Evolutionary conservation across 768 basidiomycete species (phyloP).

Genomic region (Suillus bovinus): DNA sequence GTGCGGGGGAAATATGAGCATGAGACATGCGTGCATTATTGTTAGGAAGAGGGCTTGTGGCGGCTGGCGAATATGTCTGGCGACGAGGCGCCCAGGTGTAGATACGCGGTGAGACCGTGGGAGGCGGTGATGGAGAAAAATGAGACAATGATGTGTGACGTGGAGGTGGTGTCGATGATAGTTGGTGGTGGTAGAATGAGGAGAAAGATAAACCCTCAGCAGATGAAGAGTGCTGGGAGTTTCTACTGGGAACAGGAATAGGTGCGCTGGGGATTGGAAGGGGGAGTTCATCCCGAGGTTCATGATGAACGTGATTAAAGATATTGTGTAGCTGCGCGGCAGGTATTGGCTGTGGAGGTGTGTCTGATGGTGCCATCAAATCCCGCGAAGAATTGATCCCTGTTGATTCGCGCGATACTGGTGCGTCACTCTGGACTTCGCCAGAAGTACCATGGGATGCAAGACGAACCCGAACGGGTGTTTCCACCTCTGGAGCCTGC

Average conservation of each 20-base stretch:
- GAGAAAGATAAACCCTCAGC: slow-evolving; percentile 21
- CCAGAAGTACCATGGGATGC: slow-evolving; percentile 16
- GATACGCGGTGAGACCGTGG: slow-evolving; percentile 55
- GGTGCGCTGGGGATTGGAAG: slow-evolving; percentile 27
- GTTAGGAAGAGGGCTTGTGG: slow-evolving; percentile 54
- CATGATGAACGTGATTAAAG: slow-evolving; percentile 8
- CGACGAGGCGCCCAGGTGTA: slow-evolving; percentile 51
- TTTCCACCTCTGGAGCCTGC: slow-evolving; percentile 23
- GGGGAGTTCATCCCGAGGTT: slow-evolving; percentile 13
- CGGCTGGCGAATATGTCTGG: slow-evolving; percentile 37
- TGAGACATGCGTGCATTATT: slow-evolving; percentile 59
- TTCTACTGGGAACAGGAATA: slow-evolving; percentile 29
- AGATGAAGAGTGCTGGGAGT: slow-evolving; percentile 21
- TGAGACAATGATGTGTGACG: slow-evolving; percentile 25
- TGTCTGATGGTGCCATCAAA: background rate
- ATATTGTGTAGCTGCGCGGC: background rate
- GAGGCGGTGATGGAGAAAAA: slow-evolving; percentile 51
- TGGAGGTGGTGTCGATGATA: slow-evolving; percentile 34
- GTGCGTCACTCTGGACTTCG: slow-evolving; percentile 12
- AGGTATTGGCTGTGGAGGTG: background rate
- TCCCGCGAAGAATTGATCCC: background rate
- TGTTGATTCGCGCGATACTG: background rate
- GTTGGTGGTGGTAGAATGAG: slow-evolving; percentile 13
- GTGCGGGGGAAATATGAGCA: slow-evolving; percentile 50
- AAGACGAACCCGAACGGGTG: slow-evolving; percentile 24